Evolutionary conservation across 257 asterid genomes (phyloP), one percentile per base, ranked within the genome.

Genomic region (Oldenlandia corymbosa): DNA sequence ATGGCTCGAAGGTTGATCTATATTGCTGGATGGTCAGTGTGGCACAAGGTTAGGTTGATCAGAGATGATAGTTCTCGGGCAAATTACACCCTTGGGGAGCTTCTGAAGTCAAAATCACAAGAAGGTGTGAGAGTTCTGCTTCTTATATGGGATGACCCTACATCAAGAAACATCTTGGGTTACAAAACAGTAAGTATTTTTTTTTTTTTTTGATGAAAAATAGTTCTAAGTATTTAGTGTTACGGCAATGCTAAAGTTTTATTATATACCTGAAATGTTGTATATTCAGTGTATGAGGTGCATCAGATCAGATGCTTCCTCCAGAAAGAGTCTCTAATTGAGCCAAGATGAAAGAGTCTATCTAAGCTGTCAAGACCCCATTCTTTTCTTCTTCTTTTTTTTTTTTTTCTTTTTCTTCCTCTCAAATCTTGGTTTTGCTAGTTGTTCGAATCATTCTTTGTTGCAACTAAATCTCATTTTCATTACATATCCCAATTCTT

Each of bases 121-220:
- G 99, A 93, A 86, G 99, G 99, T 68, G 99, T 93, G 65, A 84
- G 99, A 76, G 99, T 90, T 53, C 79, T 93, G 74, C 97, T 93
- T 69, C 95, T 93, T 51, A 63, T 90, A 53, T 93, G 99, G 99
- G 99, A 90, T 68, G 99, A 93, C 64, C 99, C 99, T 27, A 90
- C 96, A 0, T 93, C 99, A 58, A 93, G 95, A 81, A 93, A 82
- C 80, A 88, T 93, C 74, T 72, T 90, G 56, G 97, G 99, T 32
- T 93, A 90, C 85, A 87, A 81, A 78, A 87, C 89, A 27, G 99
- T 88, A 83, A 82, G 92, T 64, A 24, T 11, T 68, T 73, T 62
- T 47, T 31, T 58, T 81, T 71, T 50, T 46, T n/a, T n/a, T n/a
- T n/a, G n/a, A n/a, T n/a, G n/a, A n/a, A n/a, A n/a, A n/a, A n/a